Evolutionary conservation across 495 filamentous ascomycete species (phyloP), one percentile per base, ranked within the genome.

Genomic region (Xylaria flabelliformis): DNA sequence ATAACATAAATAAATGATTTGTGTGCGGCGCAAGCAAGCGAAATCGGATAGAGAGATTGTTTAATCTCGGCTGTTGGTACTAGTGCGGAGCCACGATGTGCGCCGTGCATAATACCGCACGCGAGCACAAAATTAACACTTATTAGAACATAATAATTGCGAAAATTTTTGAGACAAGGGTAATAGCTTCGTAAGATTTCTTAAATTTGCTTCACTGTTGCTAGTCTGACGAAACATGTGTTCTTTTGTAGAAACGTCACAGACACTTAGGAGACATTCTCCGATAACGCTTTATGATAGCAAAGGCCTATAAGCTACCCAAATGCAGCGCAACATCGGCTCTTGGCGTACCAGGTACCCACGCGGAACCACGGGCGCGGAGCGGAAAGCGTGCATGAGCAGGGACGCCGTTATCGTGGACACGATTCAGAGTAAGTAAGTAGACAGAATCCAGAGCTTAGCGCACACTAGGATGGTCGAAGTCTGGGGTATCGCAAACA

Each of bases 331-430:
- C 56, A 62, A 61, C 67, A 26, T 62, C 26, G 39, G 12, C 26
- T 69, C 66, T 69, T 69, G 67, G 67, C 67, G 53, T 55, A 69
- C 67, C 39, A 69, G 67, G 67, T 69, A 24, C 24, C 67, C 67
- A 69, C 55, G 67, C 67, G 67, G 58, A 41, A 15, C 36, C 55
- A 26, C 50, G 10, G 41, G 21, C 67, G 67, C 19, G 34, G 51
- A 29, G 56, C 67, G 67, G 67, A 55, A 69, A 55, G 34, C 67
- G 9, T 69, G 67, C 67, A 69, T 69, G 34, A 69, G 42, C 34
- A 66, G 42, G 41, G 32, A 42, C 59, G 24, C 44, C 8, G 13
- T 29, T 32, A 24, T 56, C 53, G 26, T 13, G 1, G 53, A 32
- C 53, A 32, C 21, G 21, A 26, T 56, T 56, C 12, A 5, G 29